These are phyloP conservation scores for Cercospora sojina DNA, from an alignment of 2,329 filamentous ascomycete species.

Conservation along the genomic window DNA sequence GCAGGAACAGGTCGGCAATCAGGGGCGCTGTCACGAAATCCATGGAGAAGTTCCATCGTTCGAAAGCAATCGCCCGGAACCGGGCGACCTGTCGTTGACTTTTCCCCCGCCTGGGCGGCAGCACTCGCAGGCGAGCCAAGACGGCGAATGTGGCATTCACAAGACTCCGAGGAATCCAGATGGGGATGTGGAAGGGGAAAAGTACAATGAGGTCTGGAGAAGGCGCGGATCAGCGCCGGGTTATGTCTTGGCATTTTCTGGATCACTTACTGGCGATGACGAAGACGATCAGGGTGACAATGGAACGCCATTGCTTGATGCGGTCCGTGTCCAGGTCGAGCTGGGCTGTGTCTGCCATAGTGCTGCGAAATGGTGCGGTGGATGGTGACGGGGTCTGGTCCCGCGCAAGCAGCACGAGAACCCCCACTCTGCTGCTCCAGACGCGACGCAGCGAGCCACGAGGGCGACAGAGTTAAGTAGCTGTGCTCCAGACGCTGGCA, in stretches of 20 bases:
- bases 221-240: neutral
- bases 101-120: slow-evolving; percentile 40
- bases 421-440: neutral
- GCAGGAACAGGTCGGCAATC: slow-evolving; percentile 69
- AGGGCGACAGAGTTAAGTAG: slow-evolving; percentile 5
- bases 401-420: neutral
- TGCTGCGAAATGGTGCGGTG: neutral
- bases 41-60: slow-evolving; percentile 58
- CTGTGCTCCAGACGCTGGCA: neutral
- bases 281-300: slow-evolving; percentile 68
- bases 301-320: slow-evolving; percentile 68
- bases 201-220: slow-evolving; percentile 64
- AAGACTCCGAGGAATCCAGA: slow-evolving; percentile 57
- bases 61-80: neutral
- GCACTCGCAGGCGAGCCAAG: slow-evolving; percentile 53
- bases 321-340: slow-evolving; percentile 50
- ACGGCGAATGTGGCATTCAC: slow-evolving; percentile 47
- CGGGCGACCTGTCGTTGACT: neutral
- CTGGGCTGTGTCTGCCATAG: slow-evolving; percentile 13
- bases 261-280: slow-evolving; percentile 64
- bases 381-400: neutral
- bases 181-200: slow-evolving; percentile 65
- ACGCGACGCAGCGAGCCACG: neutral
- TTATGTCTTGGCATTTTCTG: neutral
- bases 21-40: slow-evolving; percentile 71